phyloP scores from a whole-genome alignment of 2,329 filamentous ascomycete genomes.

The Monosporascus sp. region DNA sequence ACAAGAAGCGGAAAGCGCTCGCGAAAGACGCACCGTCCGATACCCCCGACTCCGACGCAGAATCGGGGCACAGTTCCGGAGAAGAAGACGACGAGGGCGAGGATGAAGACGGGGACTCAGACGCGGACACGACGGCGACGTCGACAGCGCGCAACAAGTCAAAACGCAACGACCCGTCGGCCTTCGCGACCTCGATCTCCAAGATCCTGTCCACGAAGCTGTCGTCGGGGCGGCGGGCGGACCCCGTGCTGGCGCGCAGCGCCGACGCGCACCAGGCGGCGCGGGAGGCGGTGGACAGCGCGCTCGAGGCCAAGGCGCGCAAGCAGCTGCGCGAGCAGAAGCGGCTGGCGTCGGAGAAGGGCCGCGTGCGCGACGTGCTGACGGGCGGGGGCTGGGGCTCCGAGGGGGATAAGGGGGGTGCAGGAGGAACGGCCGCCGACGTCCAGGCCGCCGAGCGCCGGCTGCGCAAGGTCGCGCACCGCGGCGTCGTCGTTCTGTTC shows the following conservation, averaged over 20 bases:
- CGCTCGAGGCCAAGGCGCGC: slow-evolving; percentile 76
- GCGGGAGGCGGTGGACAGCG: slow-evolving; percentile 67
- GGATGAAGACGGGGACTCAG: slow-evolving; percentile 34
- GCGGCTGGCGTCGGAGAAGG: slow-evolving; percentile 75
- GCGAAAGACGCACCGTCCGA: slow-evolving; percentile 17
- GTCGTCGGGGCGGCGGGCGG: slow-evolving; percentile 71
- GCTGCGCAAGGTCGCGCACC: slow-evolving; percentile 81
- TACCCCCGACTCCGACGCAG: slow-evolving; percentile 16
- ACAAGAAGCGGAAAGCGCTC: slow-evolving; percentile 14
- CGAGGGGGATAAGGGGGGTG: slow-evolving; percentile 41
- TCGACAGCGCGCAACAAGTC: slow-evolving; percentile 43
- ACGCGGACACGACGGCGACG: slow-evolving; percentile 24
- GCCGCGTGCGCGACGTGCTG: slow-evolving; percentile 81
- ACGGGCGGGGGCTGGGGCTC: slow-evolving; percentile 45
- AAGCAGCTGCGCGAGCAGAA: slow-evolving; percentile 77
- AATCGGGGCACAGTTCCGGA: slow-evolving; percentile 25
- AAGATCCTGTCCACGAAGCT: slow-evolving; percentile 92
- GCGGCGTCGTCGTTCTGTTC: slow-evolving; percentile 93
- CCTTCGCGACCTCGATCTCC: slow-evolving; percentile 88
- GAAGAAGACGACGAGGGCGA: slow-evolving; percentile 38
- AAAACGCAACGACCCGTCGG: slow-evolving; percentile 87
- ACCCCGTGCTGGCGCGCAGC: slow-evolving; percentile 88
- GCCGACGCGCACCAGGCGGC: slow-evolving; percentile 68
- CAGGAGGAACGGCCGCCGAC: slow-evolving; percentile 45
- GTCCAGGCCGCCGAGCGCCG: slow-evolving; percentile 70